Base-by-base conservation (phyloP, 805 yeast species). In the Ogataea glucozyma region DNA sequence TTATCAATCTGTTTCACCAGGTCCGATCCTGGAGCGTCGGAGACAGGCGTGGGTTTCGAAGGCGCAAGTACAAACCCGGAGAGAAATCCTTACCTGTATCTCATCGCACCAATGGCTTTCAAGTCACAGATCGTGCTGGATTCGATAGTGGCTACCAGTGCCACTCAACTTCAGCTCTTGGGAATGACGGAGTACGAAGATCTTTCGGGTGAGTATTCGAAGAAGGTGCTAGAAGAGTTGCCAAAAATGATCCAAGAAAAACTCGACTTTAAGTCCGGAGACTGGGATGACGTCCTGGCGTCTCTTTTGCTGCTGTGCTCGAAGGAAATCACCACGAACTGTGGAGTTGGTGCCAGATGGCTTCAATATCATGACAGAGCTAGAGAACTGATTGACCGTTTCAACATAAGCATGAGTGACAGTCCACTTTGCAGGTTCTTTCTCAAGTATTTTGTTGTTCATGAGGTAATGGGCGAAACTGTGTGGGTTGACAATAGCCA, bases 401-500 rank as follows among this genome's bases (percentile, higher is more conserved):
- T 60, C 6, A 47, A 54, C 22, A 52, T 53, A 10, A 49, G 53
- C 32, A 51, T 54, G 26, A 59, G 52, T 17, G 40, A 57, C 27
- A 60, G 62, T 29, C 68, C 71, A 1, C 48, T 69, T 41, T 62
- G 60, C 9, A 60, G 53, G 22, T 69, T 70, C 40, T 67, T 69
- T 43, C 56, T 65, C 6, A 44, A 71, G 13, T 70, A 69, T 45
- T 65, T 71, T 46, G 59, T 67, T 5, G 56, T 67, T 11, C 74
- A 71, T 48, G 75, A 71, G 43, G 67, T 71, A 2, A 65, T 71
- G 72, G 71, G 72, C 3, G 71, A 67, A 36, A 70, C 75, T 0
- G 71, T 69, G 2, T 67, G 70, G 71, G 53, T 56, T 31, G 60
- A 59, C 23, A 41, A 36, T 18, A 12, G 40, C 13, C 32, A 42